Conservation (phyloP, 2,329 filamentous ascomycete genomes). For the Cercospora sp. region DNA sequence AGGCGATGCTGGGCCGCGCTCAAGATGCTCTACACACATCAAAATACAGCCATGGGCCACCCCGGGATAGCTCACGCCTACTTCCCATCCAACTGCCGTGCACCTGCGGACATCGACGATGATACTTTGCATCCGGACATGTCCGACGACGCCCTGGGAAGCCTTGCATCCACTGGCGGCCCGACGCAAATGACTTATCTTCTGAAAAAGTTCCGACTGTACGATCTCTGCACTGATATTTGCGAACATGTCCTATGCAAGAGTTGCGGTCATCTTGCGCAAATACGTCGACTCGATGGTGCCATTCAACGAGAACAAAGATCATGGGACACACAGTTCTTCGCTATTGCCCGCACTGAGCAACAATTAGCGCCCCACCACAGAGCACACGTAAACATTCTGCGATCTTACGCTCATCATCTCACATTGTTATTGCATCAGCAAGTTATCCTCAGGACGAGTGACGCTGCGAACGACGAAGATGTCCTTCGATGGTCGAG, state of each 20-base stretch:
- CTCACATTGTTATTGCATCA: constrained; percentile 5
- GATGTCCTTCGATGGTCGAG: neutral
- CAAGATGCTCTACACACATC: constrained; percentile 7
- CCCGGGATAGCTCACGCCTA: neutral
- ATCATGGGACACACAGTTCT: neutral
- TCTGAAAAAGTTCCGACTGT: constrained; percentile 2
- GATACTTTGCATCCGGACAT: neutral
- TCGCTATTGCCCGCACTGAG: neutral
- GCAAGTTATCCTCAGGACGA: neutral
- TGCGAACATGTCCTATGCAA: neutral
- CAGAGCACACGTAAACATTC: constrained; percentile 8
- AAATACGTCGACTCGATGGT: neutral
- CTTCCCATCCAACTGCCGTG: neutral
- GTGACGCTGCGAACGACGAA: neutral
- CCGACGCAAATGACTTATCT: constrained; percentile 11
- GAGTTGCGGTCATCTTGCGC: neutral
- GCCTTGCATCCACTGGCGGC: neutral
- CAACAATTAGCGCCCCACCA: neutral
- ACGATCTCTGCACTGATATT: constrained; percentile 9
- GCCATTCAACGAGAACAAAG: neutral
- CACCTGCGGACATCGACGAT: constrained; percentile 1
- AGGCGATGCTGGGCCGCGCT: constrained; percentile 8
- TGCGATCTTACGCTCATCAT: neutral
- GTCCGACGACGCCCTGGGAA: neutral
- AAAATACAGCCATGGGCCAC: constrained; percentile 3